Base-by-base conservation (phyloP, 169 alveolate genomes). In the Plasmodium inui region DNA sequence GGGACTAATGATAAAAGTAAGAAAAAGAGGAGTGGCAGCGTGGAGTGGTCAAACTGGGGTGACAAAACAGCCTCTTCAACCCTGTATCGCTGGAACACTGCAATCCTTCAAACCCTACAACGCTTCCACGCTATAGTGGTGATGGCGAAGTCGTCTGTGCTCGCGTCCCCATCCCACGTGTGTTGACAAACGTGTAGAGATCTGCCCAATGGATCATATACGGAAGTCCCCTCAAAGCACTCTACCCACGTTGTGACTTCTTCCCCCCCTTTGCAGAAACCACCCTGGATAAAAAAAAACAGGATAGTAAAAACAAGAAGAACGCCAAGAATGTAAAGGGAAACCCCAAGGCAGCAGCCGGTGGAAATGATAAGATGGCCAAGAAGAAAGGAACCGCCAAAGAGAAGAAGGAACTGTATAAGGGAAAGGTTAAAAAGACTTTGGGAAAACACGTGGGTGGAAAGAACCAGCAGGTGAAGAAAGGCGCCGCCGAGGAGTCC, bases 1-100 rank as follows among this genome's bases (percentile, higher is more conserved):
- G 78, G 70, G 22, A 55, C 89, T 26, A 82, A 82, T 39, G 89
- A 82, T 26, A 82, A 82, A 82, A 82, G 89, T 82, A 53, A 82
- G 55, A 53, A 82, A 37, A 19, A 50, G 12, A 9, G 46, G 46
- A 37, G 41, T 3, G 41, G 41, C 41, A 1, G 37, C 0, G 37
- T 46, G 57, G 57, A 46, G 12, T 4, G n/a, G 17, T 14, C 57
- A 10, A 12, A 1, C n/a, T 9, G 57, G 57, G 57, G 57, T 10
- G 17, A 46, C 57, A 9, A 10, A 46, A 12, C 57, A 46, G 17
- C 57, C n/a, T 10, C 57, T 10, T 12, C 57, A 46, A n/a, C n/a
- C n/a, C n/a, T n/a, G n/a, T n/a, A n/a, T n/a, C n/a, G n/a, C n/a
- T n/a, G n/a, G n/a, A n/a, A n/a, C n/a, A n/a, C n/a, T n/a, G n/a